These are phyloP conservation scores for Adiantum capillusveneris DNA, from an alignment of 75 land plant species.

Conservation along the genomic window DNA sequence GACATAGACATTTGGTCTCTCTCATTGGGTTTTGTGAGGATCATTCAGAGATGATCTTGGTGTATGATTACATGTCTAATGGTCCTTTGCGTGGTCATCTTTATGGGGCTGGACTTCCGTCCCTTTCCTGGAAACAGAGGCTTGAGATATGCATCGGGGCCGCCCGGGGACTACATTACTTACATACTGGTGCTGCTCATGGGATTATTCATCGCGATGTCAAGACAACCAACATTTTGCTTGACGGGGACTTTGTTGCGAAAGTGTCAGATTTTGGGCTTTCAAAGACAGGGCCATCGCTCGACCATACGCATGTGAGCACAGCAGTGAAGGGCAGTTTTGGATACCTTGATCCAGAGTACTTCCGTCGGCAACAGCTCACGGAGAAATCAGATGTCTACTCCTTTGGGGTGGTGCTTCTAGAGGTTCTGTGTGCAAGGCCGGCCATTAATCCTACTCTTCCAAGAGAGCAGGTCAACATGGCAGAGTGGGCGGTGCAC, in stretches of 20 bases:
- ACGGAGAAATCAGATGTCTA: too few species aligned
- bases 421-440: constrained; percentile 58
- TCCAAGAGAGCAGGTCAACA: constrained; percentile 62
- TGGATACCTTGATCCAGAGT: too few species aligned
- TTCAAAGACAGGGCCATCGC: constrained; percentile 55
- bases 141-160: constrained; percentile 72
- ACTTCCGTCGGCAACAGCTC: too few species aligned
- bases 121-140: constrained; percentile 55
- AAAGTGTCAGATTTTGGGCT: constrained; percentile 70
- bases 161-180: constrained; percentile 59
- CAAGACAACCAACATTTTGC: constrained; percentile 59
- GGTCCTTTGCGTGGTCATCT: constrained; percentile 58
- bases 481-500: too few species aligned
- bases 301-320: constrained; percentile 65
- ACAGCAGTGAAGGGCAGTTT: constrained; percentile 76
- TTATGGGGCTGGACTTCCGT: constrained; percentile 39
- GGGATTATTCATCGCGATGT: constrained; percentile 65
- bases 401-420: constrained; percentile 61
- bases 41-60: constrained; percentile 65
- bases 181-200: constrained; percentile 63
- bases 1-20: constrained; percentile 62
- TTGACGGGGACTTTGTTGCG: constrained; percentile 63
- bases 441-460: constrained; percentile 72
- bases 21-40: too few species aligned
- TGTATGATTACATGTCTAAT: constrained; percentile 67